Conservation (phyloP, 2,329 filamentous ascomycete genomes). For the Pseudocercospora eumusae region DNA sequence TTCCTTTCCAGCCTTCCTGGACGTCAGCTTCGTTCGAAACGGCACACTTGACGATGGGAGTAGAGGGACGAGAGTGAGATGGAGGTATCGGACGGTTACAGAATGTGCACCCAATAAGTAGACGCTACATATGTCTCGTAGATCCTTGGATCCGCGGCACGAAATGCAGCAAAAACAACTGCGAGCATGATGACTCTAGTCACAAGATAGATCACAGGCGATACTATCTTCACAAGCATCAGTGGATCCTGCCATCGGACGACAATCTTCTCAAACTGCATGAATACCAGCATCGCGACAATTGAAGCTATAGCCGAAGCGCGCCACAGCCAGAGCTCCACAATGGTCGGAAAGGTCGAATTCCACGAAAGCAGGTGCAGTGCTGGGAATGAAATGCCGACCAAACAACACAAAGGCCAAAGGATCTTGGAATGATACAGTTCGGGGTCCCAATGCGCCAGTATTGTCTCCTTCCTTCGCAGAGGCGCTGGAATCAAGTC, state of each 20-base stretch:
- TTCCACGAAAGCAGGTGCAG: conserved; percentile 41
- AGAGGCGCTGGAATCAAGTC: conserved; percentile 2
- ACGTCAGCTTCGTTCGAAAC: neutral
- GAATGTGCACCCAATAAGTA: conserved; percentile 14
- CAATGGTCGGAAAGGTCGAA: conserved; percentile 35
- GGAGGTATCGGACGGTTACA: neutral
- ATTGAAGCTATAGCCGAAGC: conserved; percentile 35
- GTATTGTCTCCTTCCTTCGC: conserved; percentile 23
- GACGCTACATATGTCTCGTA: conserved; percentile 19
- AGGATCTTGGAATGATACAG: conserved; percentile 32
- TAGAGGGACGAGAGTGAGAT: neutral
- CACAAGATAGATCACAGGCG: conserved; percentile 18
- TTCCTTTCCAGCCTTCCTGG: neutral
- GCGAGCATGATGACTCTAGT: conserved; percentile 18
- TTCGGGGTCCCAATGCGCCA: conserved; percentile 33
- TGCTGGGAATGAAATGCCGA: conserved; percentile 35
- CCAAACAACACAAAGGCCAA: conserved; percentile 28
- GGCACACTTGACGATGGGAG: neutral
- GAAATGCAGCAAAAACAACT: conserved; percentile 19
- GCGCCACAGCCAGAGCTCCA: conserved; percentile 40
- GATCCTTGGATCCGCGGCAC: conserved; percentile 15
- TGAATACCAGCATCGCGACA: conserved; percentile 32
- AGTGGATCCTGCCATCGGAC: conserved; percentile 22
- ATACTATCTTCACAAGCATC: conserved; percentile 23
- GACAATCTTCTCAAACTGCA: conserved; percentile 27